Base-by-base conservation (phyloP, 2,329 filamentous ascomycete genomes). In the Scleromitrula shiraiana region DNA sequence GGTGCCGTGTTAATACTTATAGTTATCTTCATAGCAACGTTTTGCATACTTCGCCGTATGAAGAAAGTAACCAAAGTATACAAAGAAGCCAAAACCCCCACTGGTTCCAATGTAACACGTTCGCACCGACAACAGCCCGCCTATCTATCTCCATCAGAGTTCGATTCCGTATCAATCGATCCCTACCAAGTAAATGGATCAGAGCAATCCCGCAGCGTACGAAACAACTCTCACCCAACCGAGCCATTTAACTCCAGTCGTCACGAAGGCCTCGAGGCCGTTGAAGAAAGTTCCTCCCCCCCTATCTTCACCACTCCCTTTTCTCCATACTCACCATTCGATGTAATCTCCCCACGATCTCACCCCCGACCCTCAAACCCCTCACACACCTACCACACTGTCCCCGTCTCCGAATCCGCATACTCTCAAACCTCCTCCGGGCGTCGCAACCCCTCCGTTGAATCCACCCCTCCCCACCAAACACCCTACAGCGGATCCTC, bases 41-140 rank as follows among this genome's bases (percentile, higher is more conserved):
- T 67, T 50, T 62, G 77, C 41, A 70, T 80, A 39, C 66, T 80
- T 38, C 67, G 71, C 1, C 71, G 70, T 8, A 67, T 80, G 14
- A 75, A 59, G 27, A 50, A 52, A 15, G 57, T 24, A 4, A 53
- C 53, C 17, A 67, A 71, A 55, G 50, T 45, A 9, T 63, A 62
- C 23, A 65, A 65, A 6, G 65, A 42, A 19, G 51, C 53, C 33
- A 56, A 53, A 38, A 55, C 57, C 33, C 50, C 37, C 6, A 52
- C 42, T 5, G 53, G 52, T 23, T 57, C 55, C n/a, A 57, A 51
- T 22, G 41, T 12, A 2, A 29, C 40, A 15, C 46, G 46, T 20
- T 52, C 53, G 8, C 33, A 48, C 4, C 53, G 54, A 15, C 39
- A 44, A 5, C 42, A 27, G 5, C 30, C 41, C 8, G 30, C 45